phyloP scores from a whole-genome alignment of 2,329 filamentous ascomycete genomes.

The Colletotrichum cereale region DNA sequence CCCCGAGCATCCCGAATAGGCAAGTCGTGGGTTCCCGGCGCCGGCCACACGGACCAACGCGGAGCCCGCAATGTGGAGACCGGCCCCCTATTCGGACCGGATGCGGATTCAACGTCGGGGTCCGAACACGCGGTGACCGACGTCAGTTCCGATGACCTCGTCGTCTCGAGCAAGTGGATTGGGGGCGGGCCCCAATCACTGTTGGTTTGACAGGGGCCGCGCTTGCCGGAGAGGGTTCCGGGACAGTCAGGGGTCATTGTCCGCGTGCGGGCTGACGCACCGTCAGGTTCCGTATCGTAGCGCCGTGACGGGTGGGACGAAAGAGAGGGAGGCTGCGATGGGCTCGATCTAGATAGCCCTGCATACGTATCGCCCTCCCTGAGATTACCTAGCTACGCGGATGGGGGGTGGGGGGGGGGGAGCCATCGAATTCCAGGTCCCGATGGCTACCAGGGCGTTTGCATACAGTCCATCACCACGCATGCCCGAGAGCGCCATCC shows the following conservation, averaged over 20 bases:
- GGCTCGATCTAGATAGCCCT: neutral
- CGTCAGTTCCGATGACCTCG: neutral
- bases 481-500: conserved; percentile 6
- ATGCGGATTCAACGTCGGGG: neutral
- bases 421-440: neutral
- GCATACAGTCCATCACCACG: neutral
- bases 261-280: neutral
- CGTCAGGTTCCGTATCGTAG: neutral
- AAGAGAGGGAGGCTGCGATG: neutral
- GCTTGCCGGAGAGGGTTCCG: neutral
- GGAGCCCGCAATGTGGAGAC: conserved; percentile 12
- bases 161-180: neutral
- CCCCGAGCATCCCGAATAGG: conserved; percentile 9
- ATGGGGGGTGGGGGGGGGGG: neutral
- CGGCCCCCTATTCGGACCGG: neutral
- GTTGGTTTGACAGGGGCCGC: conserved; percentile 16
- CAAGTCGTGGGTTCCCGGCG: conserved; percentile 25
- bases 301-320: neutral
- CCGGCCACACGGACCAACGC: conserved; percentile 21
- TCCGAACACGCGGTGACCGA: conserved; percentile 1
- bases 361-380: neutral
- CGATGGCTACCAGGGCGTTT: neutral
- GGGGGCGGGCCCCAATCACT: neutral
- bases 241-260: neutral
- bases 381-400: neutral